Evolutionary conservation across 164 flowering plant genomes (phyloP), one percentile per base, ranked within the genome.

Genomic region (Chimonanthus praecox): DNA sequence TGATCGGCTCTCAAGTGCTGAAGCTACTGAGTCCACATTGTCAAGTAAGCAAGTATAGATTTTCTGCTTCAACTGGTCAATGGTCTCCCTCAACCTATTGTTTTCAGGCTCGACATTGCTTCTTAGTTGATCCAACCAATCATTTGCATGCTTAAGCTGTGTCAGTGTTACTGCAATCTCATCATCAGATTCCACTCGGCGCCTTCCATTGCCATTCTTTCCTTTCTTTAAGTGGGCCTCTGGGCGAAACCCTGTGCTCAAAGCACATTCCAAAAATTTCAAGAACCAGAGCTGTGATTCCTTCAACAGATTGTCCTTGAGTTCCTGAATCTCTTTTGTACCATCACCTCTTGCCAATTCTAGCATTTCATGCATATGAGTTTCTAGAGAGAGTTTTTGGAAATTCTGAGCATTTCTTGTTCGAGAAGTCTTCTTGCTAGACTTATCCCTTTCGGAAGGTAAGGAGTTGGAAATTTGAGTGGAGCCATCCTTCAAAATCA

Each of bases 11-110:
- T 90, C 94, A 5, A 88, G 83, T 51, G 97, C 97, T 47, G 83
- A 82, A 63, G 98, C 94, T 70, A 90, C 95, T 7, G 88, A 90
- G 60, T 89, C 97, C 49, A 90, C 89, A 78, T 94, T 90, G 70
- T 79, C 78, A 71, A 90, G 96, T 82, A 94, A 82, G 78, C 93
- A 90, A 51, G 85, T 66, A 73, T 92, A 94, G 8, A 91, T 78
- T 76, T 88, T 90, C 76, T 87, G 83, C 82, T 94, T 94, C 85
- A 94, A 78, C 47, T 80, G 61, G 50, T 88, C 91, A 50, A 90
- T 73, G 0, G 77, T 85, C 50, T 83, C 89, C 43, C 64, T 49
- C 69, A 84, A 33, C 10, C 68, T 84, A 51, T 76, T 74, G 71
- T 83, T 75, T 47, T 82, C 90, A 6, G 83, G 64, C 74, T 77